Evolutionary conservation across 2,329 filamentous ascomycete species (phyloP).

Genomic region (Venturia pyrina): DNA sequence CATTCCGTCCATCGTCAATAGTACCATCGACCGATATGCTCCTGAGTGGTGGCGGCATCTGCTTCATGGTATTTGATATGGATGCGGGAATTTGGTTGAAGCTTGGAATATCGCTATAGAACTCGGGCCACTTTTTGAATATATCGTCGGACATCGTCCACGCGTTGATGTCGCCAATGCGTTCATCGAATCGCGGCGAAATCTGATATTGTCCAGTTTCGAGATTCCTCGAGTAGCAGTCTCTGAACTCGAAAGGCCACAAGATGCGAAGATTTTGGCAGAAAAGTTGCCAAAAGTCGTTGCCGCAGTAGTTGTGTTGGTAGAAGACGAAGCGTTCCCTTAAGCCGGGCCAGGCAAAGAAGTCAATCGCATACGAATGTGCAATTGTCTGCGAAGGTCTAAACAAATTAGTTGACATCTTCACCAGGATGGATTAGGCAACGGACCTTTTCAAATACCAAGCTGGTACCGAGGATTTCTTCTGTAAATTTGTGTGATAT

Average conservation of each 20-base stretch:
- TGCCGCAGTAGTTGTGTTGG: slow-evolving; percentile 12
- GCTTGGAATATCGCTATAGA: slow-evolving; percentile 13
- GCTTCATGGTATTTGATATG: background rate
- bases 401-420: background rate
- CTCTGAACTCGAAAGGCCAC: slow-evolving; percentile 14
- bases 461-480: slow-evolving; percentile 7
- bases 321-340: slow-evolving; percentile 14
- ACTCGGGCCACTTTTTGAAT: slow-evolving; percentile 13
- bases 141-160: slow-evolving; percentile 13
- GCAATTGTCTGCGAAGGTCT: slow-evolving; percentile 14
- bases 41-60: background rate
- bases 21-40: background rate
- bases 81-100: background rate
- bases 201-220: slow-evolving; percentile 12
- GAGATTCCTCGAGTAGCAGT: slow-evolving; percentile 12
- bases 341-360: slow-evolving; percentile 12
- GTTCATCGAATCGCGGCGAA: slow-evolving; percentile 7
- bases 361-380: slow-evolving; percentile 14
- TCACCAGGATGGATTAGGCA: no score
- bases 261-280: slow-evolving; percentile 8
- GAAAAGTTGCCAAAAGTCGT: slow-evolving; percentile 14
- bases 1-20: background rate
- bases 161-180: slow-evolving; percentile 12
- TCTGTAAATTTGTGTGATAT: slow-evolving; percentile 1
- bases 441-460: slow-evolving; percentile 12